Percentiles rank a stretch among this genome's conserved stretches.
phyloP scores from a whole-genome alignment of 129 eudicot genomes.

The Ambrosia trifida region DNA sequence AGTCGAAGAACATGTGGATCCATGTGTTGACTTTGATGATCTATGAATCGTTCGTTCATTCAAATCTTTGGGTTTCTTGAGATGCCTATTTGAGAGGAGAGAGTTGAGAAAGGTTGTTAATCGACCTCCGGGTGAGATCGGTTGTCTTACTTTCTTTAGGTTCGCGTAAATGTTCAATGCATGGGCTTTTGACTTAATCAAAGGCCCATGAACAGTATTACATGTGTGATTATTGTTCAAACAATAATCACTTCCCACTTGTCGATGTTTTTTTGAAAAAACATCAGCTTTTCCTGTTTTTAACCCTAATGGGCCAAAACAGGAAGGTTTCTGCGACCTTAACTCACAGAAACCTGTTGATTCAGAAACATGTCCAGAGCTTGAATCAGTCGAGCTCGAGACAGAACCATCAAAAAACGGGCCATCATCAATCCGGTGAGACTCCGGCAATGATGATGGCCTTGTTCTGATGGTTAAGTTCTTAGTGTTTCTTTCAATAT shows the following conservation, averaged over 20 bases:
- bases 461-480: slow-evolving; percentile 6
- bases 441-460: slow-evolving; percentile 31
- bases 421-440: slow-evolving; percentile 31
- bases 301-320: slow-evolving; percentile 45
- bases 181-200: too few relatives aligned
- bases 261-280: slow-evolving; percentile 7
- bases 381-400: too few relatives aligned
- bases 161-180: too few relatives aligned
- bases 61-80: slow-evolving; percentile 42
- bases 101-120: slow-evolving; percentile 57
- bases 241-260: too few relatives aligned
- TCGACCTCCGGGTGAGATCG: slow-evolving; percentile 78
- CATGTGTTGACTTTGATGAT: slow-evolving; percentile 21
- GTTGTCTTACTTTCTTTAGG: slow-evolving; percentile 22
- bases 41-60: slow-evolving; percentile 15
- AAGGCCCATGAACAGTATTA: too few relatives aligned
- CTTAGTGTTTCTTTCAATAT: slow-evolving; percentile 39
- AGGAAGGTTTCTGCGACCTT: slow-evolving; percentile 34
- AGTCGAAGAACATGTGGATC: slow-evolving; percentile 54
- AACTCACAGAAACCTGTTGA: too few relatives aligned
- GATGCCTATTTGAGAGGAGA: slow-evolving; percentile 44
- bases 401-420: slow-evolving; percentile 15
- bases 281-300: slow-evolving; percentile 38
- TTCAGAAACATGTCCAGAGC: too few relatives aligned
- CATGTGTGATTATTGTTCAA: too few relatives aligned